Conservation (phyloP, 129 eudicot genomes). For the Centella asiatica region DNA sequence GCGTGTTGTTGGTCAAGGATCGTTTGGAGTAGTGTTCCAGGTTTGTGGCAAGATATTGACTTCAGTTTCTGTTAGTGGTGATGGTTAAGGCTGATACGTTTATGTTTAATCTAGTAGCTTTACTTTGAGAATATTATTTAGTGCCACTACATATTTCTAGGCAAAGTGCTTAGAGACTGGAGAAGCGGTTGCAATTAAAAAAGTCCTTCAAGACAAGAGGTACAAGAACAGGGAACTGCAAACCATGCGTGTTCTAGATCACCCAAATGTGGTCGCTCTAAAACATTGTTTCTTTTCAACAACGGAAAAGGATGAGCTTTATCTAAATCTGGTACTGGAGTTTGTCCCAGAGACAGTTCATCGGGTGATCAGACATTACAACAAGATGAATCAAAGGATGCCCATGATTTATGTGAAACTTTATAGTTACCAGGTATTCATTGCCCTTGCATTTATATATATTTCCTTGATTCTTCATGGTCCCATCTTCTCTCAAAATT, state of each 20-base stretch:
- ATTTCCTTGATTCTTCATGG: neutral
- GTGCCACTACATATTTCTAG: slow-evolving; percentile 22
- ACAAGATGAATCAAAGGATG: slow-evolving; percentile 85
- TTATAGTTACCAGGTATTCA: slow-evolving; percentile 68
- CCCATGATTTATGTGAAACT: slow-evolving; percentile 82
- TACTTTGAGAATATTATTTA: neutral
- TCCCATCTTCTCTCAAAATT: neutral
- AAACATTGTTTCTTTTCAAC: slow-evolving; percentile 92
- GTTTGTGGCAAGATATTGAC: slow-evolving; percentile 16
- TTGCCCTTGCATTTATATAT: neutral
- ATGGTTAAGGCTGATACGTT: neutral
- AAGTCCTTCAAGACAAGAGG: slow-evolving; percentile 84
- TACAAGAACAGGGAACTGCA: slow-evolving; percentile 92
- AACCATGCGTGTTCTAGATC: slow-evolving; percentile 86
- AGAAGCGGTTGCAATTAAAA: slow-evolving; percentile 82
- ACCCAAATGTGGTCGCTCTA: slow-evolving; percentile 80
- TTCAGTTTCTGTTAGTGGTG: neutral
- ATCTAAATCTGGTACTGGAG: slow-evolving; percentile 76
- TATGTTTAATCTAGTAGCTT: neutral
- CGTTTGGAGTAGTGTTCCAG: slow-evolving; percentile 94
- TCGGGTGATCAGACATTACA: slow-evolving; percentile 77
- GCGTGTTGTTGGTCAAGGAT: slow-evolving; percentile 88
- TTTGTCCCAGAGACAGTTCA: slow-evolving; percentile 90
- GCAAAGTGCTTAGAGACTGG: slow-evolving; percentile 92
- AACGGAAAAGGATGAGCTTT: slow-evolving; percentile 76